A percentile compares a stretch with the other conserved stretches of the same genome.
These are phyloP conservation scores for Anisodus tanguticus DNA, from an alignment of 257 asterid species.

Conservation along the genomic window DNA sequence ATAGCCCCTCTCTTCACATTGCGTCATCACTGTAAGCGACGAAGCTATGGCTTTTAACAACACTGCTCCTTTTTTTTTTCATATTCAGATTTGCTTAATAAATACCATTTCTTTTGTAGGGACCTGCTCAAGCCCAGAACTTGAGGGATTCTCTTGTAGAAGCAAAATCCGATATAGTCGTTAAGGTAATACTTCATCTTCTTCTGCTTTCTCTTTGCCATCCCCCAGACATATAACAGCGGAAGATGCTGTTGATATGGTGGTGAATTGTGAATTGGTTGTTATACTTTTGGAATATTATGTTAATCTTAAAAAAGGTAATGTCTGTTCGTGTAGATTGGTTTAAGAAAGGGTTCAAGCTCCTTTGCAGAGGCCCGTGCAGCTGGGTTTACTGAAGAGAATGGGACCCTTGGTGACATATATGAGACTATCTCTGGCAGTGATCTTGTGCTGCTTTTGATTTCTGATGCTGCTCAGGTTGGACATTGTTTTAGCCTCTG, in stretches of 20 bases:
- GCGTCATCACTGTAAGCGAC: too few relatives aligned
- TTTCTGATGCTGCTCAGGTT: constrained; percentile 98
- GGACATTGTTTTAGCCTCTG: constrained; percentile 24
- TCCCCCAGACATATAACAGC: neutral
- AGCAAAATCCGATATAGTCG: constrained; percentile 75
- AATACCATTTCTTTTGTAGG: constrained; percentile 46
- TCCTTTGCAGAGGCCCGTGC: constrained; percentile 91
- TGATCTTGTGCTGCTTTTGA: constrained; percentile 85
- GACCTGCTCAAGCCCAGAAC: constrained; percentile 99
- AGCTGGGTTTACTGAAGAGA: constrained; percentile 91
- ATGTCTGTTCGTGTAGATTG: constrained; percentile 59
- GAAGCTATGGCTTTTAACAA: neutral
- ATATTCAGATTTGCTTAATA: neutral
- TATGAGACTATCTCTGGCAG: constrained; percentile 88
- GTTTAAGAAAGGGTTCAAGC: constrained; percentile 90
- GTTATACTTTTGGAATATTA: neutral
- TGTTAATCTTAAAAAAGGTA: constrained; percentile 15
- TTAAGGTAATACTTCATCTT: constrained; percentile 60
- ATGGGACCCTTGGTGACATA: constrained; percentile 92
- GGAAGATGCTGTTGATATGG: neutral
- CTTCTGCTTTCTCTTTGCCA: neutral
- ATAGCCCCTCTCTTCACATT: neutral
- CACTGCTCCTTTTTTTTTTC: neutral
- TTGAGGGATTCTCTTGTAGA: constrained; percentile 84
- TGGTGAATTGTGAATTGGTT: constrained; percentile 10